Evolutionary conservation across 805 yeast genomes (phyloP), one percentile per base, ranked within the genome.

Genomic region (Wickerhamomyces sydowiorum): DNA sequence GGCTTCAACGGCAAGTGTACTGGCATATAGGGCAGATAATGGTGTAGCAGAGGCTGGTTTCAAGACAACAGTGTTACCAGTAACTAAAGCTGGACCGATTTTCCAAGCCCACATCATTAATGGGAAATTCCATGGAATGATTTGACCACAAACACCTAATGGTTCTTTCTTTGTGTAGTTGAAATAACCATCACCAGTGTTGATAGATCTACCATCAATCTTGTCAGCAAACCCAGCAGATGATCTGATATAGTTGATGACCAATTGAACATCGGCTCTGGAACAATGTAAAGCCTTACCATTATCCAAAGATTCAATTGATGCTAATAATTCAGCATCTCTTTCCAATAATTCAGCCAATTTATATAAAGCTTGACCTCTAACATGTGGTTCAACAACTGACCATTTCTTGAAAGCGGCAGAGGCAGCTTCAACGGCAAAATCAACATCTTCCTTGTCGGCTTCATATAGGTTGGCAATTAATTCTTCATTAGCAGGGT

Each of bases 81-180:
- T 75, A 45, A 80, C 82, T 52, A 79, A 65, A 50, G 82, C 82
- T 37, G 86, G 85, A 48, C 80, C 84, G 45, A 78, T 66, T 56
- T 80, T 80, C 86, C 86, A 80, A 29, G 81, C 65, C 64, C 78
- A 74, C 72, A 81, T 80, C 57, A 79, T 70, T 56, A 80, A 67
- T 51, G 86, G 86, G 71, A 79, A 80, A 61, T 80, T 80, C 86
- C 86, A 80, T 52, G 86, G 85, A 53, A 80, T 79, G 49, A 80
- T 73, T 62, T 80, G 84, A 44, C 82, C 85, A 66, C 83, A 78
- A 36, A 80, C 85, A 55, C 85, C 86, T 56, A 72, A 66, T 51
- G 86, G 85, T 65, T 79, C 85, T 59, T 73, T 69, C 54, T 75
- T 67, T 42, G 82, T 75, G 59, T 66, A 80, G 46, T 70, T 72